A percentile compares a stretch with the other conserved stretches of the same genome.
These are phyloP conservation scores for Elymus sibiricus DNA, from an alignment of 176 grass and related monocot genomes.

Conservation along the genomic window DNA sequence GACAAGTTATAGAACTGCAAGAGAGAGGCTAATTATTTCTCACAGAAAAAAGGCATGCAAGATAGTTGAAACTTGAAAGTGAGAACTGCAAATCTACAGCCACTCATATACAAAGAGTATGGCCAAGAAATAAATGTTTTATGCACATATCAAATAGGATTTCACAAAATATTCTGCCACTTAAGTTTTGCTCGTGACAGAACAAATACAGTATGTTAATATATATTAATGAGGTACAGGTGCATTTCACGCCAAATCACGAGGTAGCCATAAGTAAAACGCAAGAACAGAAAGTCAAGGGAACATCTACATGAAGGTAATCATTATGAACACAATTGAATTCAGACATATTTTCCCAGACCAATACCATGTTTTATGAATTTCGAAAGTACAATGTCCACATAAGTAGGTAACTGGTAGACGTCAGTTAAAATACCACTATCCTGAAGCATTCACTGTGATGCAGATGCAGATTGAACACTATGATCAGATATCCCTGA, in stretches of 20 bases:
- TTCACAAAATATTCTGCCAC: not conserved
- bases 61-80: slow-evolving; percentile 5
- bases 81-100: not conserved
- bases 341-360: not conserved
- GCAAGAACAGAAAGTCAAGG: not conserved
- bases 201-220: not conserved
- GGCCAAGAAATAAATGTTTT: not conserved
- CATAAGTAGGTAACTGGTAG: not conserved
- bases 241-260: not conserved
- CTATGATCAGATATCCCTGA: not conserved
- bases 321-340: not conserved
- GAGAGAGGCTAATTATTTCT: slow-evolving; percentile 21
- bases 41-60: not conserved
- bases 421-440: not conserved
- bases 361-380: not conserved
- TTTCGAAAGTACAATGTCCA: not conserved
- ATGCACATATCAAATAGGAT: not conserved
- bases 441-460: not conserved
- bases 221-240: not conserved
- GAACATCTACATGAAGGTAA: not conserved
- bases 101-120: not conserved
- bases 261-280: not conserved
- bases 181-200: not conserved
- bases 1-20: slow-evolving; percentile 9
- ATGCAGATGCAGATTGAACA: not conserved